Conservation (phyloP, 192 early-diverging fungal species). For the Diversispora epigaea region DNA sequence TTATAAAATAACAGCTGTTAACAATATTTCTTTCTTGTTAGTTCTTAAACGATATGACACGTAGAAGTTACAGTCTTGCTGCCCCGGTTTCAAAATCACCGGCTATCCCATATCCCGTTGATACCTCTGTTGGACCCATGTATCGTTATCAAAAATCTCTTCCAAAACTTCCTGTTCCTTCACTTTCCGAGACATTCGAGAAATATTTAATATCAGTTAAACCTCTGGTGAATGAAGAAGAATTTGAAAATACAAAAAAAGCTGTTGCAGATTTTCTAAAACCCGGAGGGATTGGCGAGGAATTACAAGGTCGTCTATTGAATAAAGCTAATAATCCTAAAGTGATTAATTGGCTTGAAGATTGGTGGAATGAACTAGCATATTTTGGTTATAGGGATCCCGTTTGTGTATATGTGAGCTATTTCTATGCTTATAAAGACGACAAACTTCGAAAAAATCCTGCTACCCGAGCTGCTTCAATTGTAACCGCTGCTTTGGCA, state of each 20-base stretch:
- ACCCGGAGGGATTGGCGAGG: conserved; percentile 76
- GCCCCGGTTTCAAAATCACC: background rate
- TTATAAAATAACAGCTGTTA: too few species aligned
- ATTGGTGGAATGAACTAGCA: conserved; percentile 97
- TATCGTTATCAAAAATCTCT: conserved; percentile 72
- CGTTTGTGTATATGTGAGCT: conserved; percentile 93
- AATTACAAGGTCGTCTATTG: conserved; percentile 82
- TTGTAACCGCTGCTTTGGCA: conserved; percentile 85
- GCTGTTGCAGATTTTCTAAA: conserved; percentile 76
- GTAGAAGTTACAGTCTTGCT: background rate
- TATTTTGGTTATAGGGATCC: conserved; percentile 96
- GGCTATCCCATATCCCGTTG: conserved; percentile 12
- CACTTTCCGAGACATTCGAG: conserved; percentile 75
- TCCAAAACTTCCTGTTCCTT: conserved; percentile 88
- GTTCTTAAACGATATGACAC: background rate
- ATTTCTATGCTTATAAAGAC: conserved; percentile 95
- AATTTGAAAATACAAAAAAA: conserved; percentile 66
- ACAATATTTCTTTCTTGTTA: too few species aligned
- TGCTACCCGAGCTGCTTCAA: conserved; percentile 82
- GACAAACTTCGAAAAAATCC: conserved; percentile 76
- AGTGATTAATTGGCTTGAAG: conserved; percentile 87
- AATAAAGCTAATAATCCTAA: conserved; percentile 71
- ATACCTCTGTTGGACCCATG: conserved; percentile 60
- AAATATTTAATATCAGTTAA: conserved; percentile 81
- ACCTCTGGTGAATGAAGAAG: conserved; percentile 68